These are phyloP conservation scores for Boletus insuetus DNA, from an alignment of 768 basidiomycete genomes.

Conservation along the genomic window DNA sequence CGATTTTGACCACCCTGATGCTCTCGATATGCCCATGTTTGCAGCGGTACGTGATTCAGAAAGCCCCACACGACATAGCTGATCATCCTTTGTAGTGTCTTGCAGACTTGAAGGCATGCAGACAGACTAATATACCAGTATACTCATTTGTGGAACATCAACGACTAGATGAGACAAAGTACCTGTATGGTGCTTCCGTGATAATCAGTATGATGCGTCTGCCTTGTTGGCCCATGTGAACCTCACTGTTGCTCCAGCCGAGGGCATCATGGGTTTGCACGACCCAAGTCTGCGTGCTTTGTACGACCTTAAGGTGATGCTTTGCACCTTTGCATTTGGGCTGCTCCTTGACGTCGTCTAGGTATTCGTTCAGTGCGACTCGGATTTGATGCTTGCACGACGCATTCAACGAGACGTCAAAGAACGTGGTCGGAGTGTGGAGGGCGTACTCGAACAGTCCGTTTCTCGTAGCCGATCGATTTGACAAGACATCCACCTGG, in stretches of 20 bases:
- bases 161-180: slow-evolving; percentile 71
- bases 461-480: slow-evolving; percentile 14
- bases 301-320: slow-evolving; percentile 84
- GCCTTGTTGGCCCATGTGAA: not conserved
- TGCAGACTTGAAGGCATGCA: slow-evolving; percentile 79
- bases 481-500: slow-evolving; percentile 1
- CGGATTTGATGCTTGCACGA: slow-evolving; percentile 95
- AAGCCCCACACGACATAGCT: not conserved
- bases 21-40: slow-evolving; percentile 89
- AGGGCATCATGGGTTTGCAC: slow-evolving; percentile 89
- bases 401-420: slow-evolving; percentile 84
- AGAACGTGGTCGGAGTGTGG: slow-evolving; percentile 83
- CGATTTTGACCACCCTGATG: slow-evolving; percentile 91
- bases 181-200: slow-evolving; percentile 90
- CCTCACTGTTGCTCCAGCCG: slow-evolving; percentile 45
- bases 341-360: slow-evolving; percentile 23
- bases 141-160: slow-evolving; percentile 95
- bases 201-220: slow-evolving; percentile 63
- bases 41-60: slow-evolving; percentile 52
- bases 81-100: slow-evolving; percentile 57
- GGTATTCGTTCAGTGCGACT: slow-evolving; percentile 91
- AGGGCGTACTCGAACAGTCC: slow-evolving; percentile 87
- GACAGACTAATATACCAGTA: slow-evolving; percentile 84
- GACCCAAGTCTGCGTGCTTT: slow-evolving; percentile 74
- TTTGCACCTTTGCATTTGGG: not conserved